A percentile compares a stretch with the other conserved stretches of the same genome.
phyloP scores from a whole-genome alignment of 2,329 filamentous ascomycete genomes.

The Incumbomyces delicatus region DNA sequence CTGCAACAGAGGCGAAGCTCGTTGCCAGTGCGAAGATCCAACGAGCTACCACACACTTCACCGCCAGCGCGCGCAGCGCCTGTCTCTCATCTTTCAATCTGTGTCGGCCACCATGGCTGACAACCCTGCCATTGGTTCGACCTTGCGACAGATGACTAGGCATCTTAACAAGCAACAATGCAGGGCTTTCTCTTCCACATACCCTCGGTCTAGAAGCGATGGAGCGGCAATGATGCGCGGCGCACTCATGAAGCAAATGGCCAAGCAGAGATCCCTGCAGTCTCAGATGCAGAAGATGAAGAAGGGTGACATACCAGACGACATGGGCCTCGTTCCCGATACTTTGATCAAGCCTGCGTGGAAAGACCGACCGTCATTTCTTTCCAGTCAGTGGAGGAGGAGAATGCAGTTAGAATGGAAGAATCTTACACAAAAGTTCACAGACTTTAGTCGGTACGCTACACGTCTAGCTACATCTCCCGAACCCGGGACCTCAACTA shows the following conservation, averaged over 20 bases:
- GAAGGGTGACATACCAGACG: conserved; percentile 7
- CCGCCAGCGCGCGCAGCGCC: too few species aligned
- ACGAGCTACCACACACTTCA: too few species aligned
- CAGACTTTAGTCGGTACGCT: conserved; percentile 28
- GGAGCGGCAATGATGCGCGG: too few species aligned
- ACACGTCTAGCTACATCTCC: not conserved
- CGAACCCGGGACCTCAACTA: not conserved
- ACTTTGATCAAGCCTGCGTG: conserved; percentile 9
- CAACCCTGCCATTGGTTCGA: not conserved
- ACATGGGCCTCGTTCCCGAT: conserved; percentile 14
- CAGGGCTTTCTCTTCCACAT: conserved; percentile 1
- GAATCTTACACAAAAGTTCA: conserved; percentile 27
- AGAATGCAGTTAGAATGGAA: conserved; percentile 32
- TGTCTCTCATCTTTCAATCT: too few species aligned
- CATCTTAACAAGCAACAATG: not conserved
- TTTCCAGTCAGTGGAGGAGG: conserved; percentile 14
- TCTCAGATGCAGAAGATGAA: conserved; percentile 11
- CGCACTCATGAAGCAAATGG: not conserved
- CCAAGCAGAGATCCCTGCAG: conserved; percentile 2
- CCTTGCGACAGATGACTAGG: not conserved
- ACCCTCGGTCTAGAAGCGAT: not conserved
- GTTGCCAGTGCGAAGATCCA: too few species aligned
- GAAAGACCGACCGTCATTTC: conserved; percentile 6
- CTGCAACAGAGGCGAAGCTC: too few species aligned
- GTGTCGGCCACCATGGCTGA: not conserved